Evolutionary conservation across 2,329 filamentous ascomycete genomes (phyloP), one percentile per base, ranked within the genome.

Genomic region (Didymella pomorum): DNA sequence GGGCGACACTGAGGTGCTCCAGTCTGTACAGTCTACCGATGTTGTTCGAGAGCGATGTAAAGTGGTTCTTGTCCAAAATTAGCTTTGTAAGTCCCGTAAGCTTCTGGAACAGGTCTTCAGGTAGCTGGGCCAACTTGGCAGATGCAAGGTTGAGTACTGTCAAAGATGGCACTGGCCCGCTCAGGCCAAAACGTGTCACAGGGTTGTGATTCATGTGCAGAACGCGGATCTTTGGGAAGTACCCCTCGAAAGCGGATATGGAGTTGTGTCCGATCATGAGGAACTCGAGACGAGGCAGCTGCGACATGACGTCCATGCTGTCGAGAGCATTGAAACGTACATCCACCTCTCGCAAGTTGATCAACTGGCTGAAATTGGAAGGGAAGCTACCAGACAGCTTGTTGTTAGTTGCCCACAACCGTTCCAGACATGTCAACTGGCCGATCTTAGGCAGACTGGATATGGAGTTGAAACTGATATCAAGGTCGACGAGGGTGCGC

Each of bases 401-500:
- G 78, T 99, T 99, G 79, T 99, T 99, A 2, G 95, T 98, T 67
- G 97, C 94, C 80, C 95, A 92, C 28, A 99, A 85, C 63, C 93
- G 88, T 77, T 98, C 95, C 35, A 99, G 80, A 53, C 88, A 91
- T 57, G 84, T 87, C 57, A 99, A 79, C 54, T 87, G 87, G 7
- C 93, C 92, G 64, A 99, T 91, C 62, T 89, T 87, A 0, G 93
- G 93, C 8, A 99, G 80, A 52, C 82, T 85, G 11, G 86, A 86
- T 62, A 99, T 97, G 39, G 89, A 86, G 74, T 99, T 99, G 84
- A 99, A 99, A 75, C 94, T 98, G 72, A 99, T 87, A 71, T 99
- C 95, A 39, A 99, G 85, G 73, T 99, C 94, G 12, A 97, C 91
- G 44, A 99, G 80, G 42, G 89, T 93, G 64, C 87, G 87, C 20